phyloP scores from a whole-genome alignment of 1,284 basidiomycete species.

The Xerocomus minutiporus region DNA sequence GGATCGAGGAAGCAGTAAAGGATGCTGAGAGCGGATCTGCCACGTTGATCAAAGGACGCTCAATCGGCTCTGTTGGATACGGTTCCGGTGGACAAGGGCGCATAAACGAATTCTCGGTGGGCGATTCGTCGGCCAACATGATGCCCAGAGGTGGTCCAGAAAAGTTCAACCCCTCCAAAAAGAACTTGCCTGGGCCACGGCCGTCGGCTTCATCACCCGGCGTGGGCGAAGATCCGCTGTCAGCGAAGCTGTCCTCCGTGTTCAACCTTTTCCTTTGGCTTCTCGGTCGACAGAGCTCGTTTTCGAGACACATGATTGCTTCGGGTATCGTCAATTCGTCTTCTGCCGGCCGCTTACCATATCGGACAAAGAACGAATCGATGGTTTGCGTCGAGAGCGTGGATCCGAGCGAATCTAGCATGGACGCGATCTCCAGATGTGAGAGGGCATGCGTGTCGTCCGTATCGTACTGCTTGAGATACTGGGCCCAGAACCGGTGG shows the following conservation, averaged over 20 bases:
- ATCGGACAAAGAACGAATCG: constrained; percentile 73
- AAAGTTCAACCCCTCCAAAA: constrained; percentile 61
- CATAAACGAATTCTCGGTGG: constrained; percentile 15
- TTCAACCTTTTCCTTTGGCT: constrained; percentile 65
- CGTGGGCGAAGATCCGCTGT: constrained; percentile 39
- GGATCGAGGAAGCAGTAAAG: constrained; percentile 15
- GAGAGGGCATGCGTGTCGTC: constrained; percentile 82
- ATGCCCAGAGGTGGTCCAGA: constrained; percentile 46
- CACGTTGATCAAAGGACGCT: constrained; percentile 40
- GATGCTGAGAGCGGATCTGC: constrained; percentile 27
- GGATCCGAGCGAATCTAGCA: constrained; percentile 95
- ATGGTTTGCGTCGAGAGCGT: constrained; percentile 82
- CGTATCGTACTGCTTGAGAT: constrained; percentile 86
- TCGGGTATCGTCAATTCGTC: constrained; percentile 81
- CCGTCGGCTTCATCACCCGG: constrained; percentile 34
- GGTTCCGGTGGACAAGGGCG: constrained; percentile 19
- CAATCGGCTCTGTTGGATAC: constrained; percentile 42
- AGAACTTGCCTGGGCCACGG: constrained; percentile 18
- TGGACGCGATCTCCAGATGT: constrained; percentile 85
- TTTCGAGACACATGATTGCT: constrained; percentile 75
- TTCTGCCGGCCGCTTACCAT: constrained; percentile 59
- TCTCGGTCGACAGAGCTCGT: constrained; percentile 67
- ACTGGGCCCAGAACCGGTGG: constrained; percentile 89
- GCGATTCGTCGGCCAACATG: constrained; percentile 26
- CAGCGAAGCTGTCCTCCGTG: constrained; percentile 36